A percentile compares a stretch with the other conserved stretches of the same genome.
Conservation (phyloP, 768 basidiomycete genomes). For the Gelatoporia subvermispora region DNA sequence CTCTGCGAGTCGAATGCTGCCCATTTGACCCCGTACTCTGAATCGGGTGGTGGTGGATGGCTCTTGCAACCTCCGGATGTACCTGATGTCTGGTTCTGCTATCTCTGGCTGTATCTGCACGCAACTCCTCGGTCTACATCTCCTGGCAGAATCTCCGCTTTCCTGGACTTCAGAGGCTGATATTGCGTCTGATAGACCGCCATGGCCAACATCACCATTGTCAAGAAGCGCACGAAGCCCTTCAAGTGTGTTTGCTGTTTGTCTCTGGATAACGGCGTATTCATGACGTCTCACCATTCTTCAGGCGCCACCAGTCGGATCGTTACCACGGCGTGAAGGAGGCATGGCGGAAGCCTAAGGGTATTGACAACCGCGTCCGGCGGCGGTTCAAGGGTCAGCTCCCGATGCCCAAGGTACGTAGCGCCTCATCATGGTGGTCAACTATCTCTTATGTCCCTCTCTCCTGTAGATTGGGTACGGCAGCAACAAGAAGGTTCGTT, state of each 20-base stretch:
- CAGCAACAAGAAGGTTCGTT: conserved; percentile 72
- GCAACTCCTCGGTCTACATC: conserved; percentile 4
- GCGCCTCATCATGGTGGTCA: neutral
- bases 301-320: conserved; percentile 96
- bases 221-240: conserved; percentile 95
- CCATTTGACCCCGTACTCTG: conserved; percentile 3
- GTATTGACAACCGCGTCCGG: conserved; percentile 98
- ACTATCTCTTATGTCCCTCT: neutral
- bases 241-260: conserved; percentile 74
- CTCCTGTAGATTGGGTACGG: conserved; percentile 80
- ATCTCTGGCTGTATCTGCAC: conserved; percentile 4
- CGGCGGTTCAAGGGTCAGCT: conserved; percentile 93
- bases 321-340: conserved; percentile 96
- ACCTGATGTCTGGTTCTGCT: conserved; percentile 1
- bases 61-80: conserved; percentile 17
- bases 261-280: neutral
- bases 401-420: conserved; percentile 89
- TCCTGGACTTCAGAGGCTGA: conserved; percentile 4
- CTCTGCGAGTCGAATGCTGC: conserved; percentile 13
- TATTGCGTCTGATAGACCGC: conserved; percentile 21
- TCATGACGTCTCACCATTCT: conserved; percentile 5
- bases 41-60: conserved; percentile 18
- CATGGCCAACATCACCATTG: conserved; percentile 62
- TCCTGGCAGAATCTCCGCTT: conserved; percentile 1
- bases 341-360: conserved; percentile 99